Evolutionary conservation across 2,329 filamentous ascomycete genomes (phyloP).

Genomic region (Xylaria polymorpha): DNA sequence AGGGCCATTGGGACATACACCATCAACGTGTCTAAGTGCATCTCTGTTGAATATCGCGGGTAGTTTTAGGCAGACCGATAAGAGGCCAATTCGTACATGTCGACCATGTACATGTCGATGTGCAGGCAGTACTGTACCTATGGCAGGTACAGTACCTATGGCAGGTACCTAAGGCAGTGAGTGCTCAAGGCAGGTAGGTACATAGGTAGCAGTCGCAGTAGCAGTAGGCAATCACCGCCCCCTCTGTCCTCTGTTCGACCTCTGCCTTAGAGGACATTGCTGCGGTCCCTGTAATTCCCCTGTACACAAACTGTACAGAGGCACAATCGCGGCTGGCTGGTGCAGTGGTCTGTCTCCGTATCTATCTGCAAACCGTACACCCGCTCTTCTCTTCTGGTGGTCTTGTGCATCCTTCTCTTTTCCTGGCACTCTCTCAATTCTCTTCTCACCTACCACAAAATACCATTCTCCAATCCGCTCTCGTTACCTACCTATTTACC

Average conservation of each 20-base stretch:
- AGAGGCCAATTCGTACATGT: background rate
- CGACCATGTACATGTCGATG: background rate
- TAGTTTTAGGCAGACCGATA: background rate
- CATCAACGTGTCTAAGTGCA: background rate
- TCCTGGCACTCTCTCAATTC: slow-evolving; percentile 29
- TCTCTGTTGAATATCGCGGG: background rate
- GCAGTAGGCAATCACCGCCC: slow-evolving; percentile 9
- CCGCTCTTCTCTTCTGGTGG: slow-evolving; percentile 34
- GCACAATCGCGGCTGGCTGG: slow-evolving; percentile 10
- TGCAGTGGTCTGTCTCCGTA: slow-evolving; percentile 7
- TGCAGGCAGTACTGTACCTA: slow-evolving; percentile 3
- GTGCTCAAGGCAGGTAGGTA: background rate
- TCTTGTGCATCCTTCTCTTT: slow-evolving; percentile 38
- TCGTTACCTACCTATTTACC: slow-evolving; percentile 13
- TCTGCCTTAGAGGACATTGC: slow-evolving; percentile 4
- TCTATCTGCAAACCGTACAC: slow-evolving; percentile 14
- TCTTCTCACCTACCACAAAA: slow-evolving; percentile 30
- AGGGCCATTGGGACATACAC: no score
- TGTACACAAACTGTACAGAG: background rate
- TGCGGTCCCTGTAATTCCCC: slow-evolving; percentile 11
- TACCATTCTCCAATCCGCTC: slow-evolving; percentile 36
- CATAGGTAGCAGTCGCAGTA: no score
- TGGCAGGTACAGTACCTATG: background rate
- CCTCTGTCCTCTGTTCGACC: slow-evolving; percentile 7
- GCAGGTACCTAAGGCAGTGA: background rate